Evolutionary conservation across 805 yeast genomes (phyloP).

Genomic region (Phaffomyces opuntiae): DNA sequence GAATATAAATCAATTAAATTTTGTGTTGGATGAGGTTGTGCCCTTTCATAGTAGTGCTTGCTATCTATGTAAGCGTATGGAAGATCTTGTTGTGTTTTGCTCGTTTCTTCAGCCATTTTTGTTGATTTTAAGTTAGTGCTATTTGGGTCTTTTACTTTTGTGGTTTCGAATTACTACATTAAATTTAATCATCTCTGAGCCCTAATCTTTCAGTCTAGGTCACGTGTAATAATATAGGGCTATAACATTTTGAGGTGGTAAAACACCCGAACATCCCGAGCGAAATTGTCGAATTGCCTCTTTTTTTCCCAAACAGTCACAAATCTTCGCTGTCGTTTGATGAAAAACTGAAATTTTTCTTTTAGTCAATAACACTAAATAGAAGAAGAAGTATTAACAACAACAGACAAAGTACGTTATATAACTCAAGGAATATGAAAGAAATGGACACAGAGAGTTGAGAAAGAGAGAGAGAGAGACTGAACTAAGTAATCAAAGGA

Average conservation of each 20-base stretch:
- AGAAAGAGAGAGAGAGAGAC: no score
- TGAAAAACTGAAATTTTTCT: slow-evolving; percentile 23
- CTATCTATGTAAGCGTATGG: slow-evolving; percentile 35
- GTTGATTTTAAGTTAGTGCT: background rate
- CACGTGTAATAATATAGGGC: no score
- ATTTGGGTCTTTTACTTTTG: no score
- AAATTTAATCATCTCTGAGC: background rate
- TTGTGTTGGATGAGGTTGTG: slow-evolving; percentile 63
- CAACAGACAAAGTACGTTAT: slow-evolving; percentile 23
- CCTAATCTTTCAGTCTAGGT: background rate
- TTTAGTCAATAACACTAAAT: slow-evolving; percentile 2
- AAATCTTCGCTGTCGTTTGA: background rate
- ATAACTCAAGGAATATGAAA: no score
- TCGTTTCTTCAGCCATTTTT: background rate
- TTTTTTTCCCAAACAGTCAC: slow-evolving; percentile 4
- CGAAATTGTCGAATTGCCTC: background rate
- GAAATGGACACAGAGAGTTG: no score
- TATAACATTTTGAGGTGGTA: no score
- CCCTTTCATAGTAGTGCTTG: slow-evolving; percentile 23
- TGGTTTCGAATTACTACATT: no score
- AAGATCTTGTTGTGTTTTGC: slow-evolving; percentile 17
- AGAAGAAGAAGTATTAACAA: slow-evolving; percentile 5
- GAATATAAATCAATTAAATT: slow-evolving; percentile 68
- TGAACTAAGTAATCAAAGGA: no score
- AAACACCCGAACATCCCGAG: no score